Evolutionary conservation across 805 yeast species (phyloP).

Genomic region (Candida parachauliodes): DNA sequence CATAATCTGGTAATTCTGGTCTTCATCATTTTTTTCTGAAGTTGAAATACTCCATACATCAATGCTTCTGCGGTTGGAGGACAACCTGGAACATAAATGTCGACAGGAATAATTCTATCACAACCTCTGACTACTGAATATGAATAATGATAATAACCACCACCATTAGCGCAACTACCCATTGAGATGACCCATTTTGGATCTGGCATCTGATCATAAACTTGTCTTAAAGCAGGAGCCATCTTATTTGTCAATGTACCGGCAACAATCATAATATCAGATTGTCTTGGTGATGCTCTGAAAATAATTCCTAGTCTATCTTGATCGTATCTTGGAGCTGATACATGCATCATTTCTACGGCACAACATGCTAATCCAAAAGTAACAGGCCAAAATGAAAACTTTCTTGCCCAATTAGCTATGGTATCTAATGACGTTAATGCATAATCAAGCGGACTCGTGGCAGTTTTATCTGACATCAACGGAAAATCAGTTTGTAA

Average conservation of each 20-base stretch:
- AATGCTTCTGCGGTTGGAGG: conserved; percentile 91
- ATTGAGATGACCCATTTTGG: conserved; percentile 93
- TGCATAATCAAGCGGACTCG: conserved; percentile 69
- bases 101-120: conserved; percentile 84
- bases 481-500: conserved; percentile 70
- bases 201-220: conserved; percentile 91
- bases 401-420: conserved; percentile 89
- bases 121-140: conserved; percentile 89
- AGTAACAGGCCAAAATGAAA: conserved; percentile 91
- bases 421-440: conserved; percentile 77
- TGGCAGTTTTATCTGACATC: conserved; percentile 55
- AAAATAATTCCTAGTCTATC: conserved; percentile 89
- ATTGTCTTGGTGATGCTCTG: conserved; percentile 91
- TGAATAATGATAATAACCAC: conserved; percentile 88
- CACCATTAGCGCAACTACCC: conserved; percentile 95
- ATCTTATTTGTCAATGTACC: conserved; percentile 88
- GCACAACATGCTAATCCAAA: conserved; percentile 93
- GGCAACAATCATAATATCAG: conserved; percentile 89
- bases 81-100: conserved; percentile 88
- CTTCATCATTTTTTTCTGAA: conserved; percentile 86
- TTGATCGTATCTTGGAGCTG: conserved; percentile 88
- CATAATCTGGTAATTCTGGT: conserved; percentile 79
- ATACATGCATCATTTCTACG: conserved; percentile 92
- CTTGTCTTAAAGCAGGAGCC: conserved; percentile 93
- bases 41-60: conserved; percentile 85